Evolutionary conservation across 176 grass and related monocot genomes (phyloP), one percentile per base, ranked within the genome.

Genomic region (Triticum timopheevii): DNA sequence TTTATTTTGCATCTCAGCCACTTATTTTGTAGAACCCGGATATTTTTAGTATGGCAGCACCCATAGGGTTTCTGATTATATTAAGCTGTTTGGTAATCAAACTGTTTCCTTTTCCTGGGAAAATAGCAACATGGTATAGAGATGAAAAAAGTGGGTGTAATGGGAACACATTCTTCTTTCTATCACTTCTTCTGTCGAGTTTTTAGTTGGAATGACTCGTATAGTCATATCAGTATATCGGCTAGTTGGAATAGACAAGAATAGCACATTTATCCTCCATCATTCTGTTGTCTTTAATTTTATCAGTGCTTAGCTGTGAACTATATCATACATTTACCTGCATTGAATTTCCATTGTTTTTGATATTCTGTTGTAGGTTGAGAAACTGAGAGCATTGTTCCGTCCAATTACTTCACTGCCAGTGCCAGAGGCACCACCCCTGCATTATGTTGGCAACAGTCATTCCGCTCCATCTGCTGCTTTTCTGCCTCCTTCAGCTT

Each of bases 331-430:
- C 8, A 69, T 56, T 59, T 82, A 50, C 58, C 19, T 20, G 34
- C 10, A 27, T 40, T 80, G 35, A 76, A 22, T 39, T 39, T 79
- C 79, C 28, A 80, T 62, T 74, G 50, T 69, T 81, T 30, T 80
- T 84, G 35, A 23, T 64, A 42, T 72, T 90, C 34, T 77, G 24
- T 83, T 90, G 77, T 80, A 94, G 92, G 87, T 94, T 65, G 67
- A 82, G 54, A 89, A 90, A 65, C 62, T 94, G 82, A 87, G 79
- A 42, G 45, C 39, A 19, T 80, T 91, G 73, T 94, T 92, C 72
- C 66, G 42, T n/a, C 82, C 92, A 82, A 42, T 87, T 78, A 13
- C 5, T 89, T 24, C 69, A 77, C 31, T 75, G 74, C 77, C 62
- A 77, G 33, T 75, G 74, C 77, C 62, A 77, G 79, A 87, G 61